Conservation (phyloP, 2,329 filamentous ascomycete genomes). For the Penicillium corylophilum region DNA sequence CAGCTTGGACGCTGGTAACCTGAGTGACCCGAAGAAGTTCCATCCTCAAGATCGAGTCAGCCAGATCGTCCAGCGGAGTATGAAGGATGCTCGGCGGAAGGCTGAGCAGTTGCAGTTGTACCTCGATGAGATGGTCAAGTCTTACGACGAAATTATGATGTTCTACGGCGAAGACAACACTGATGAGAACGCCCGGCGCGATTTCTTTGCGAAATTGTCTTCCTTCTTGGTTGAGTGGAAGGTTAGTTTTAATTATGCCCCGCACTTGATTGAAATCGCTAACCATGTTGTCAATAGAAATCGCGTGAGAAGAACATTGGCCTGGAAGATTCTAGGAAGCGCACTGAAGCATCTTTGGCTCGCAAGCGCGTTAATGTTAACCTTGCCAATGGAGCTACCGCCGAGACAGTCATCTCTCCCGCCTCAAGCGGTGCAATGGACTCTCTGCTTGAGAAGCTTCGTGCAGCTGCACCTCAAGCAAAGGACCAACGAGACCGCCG, state of each 20-base stretch:
- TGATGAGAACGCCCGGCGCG: slow-evolving; percentile 88
- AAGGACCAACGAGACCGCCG: slow-evolving; percentile 86
- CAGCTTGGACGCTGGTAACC: slow-evolving; percentile 87
- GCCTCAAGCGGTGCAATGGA: slow-evolving; percentile 90
- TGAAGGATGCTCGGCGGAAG: slow-evolving; percentile 96
- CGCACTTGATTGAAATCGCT: slow-evolving; percentile 4
- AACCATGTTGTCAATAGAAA: slow-evolving; percentile 53
- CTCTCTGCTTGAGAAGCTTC: slow-evolving; percentile 87
- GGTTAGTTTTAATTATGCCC: slow-evolving; percentile 45
- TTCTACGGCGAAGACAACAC: slow-evolving; percentile 93
- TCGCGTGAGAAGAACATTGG: slow-evolving; percentile 87
- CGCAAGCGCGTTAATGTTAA: slow-evolving; percentile 69
- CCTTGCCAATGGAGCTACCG: slow-evolving; percentile 58
- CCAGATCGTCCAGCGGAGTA: slow-evolving; percentile 83
- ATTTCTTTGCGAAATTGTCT: slow-evolving; percentile 94
- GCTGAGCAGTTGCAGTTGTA: slow-evolving; percentile 94
- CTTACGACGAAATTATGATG: slow-evolving; percentile 91
- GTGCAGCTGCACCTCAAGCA: slow-evolving; percentile 86
- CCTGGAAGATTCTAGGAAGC: slow-evolving; percentile 76
- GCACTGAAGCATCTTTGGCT: slow-evolving; percentile 90
- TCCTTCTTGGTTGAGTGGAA: slow-evolving; percentile 92
- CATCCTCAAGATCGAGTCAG: slow-evolving; percentile 94
- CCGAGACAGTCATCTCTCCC: slow-evolving; percentile 60
- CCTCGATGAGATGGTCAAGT: slow-evolving; percentile 85
- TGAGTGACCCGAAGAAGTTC: slow-evolving; percentile 96